phyloP scores from a whole-genome alignment of 345 rosid species.

The Lagerstroemia speciosa region DNA sequence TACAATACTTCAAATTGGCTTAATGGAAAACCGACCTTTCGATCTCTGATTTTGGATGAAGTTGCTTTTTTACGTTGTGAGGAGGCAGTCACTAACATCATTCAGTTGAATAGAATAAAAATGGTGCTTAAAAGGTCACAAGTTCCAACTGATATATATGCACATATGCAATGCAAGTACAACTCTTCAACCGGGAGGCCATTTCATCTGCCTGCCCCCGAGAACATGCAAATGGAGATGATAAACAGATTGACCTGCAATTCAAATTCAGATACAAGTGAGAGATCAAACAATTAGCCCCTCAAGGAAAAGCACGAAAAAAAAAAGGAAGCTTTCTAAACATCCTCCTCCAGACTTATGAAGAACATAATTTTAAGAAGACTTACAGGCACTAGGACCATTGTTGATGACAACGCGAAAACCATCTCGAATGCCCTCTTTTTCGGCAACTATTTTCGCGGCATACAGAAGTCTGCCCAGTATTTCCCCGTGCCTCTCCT shows the following conservation, averaged over 20 bases:
- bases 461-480: conserved; percentile 70
- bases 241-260: conserved; percentile 85
- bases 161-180: not conserved
- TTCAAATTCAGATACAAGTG: not conserved
- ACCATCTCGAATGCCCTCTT: conserved; percentile 78
- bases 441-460: conserved; percentile 82
- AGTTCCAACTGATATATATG: not conserved
- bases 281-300: not conserved
- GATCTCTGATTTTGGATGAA: no score
- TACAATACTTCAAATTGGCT: no score
- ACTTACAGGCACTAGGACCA: conserved; percentile 75
- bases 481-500: conserved; percentile 57
- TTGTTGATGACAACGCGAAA: conserved; percentile 92
- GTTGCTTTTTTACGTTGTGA: no score
- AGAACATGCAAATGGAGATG: conserved; percentile 86
- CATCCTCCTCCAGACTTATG: not conserved
- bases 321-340: not conserved
- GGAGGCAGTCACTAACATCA: no score
- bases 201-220: conserved; percentile 83
- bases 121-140: no score
- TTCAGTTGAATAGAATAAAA: no score
- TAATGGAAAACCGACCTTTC: no score
- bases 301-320: no score
- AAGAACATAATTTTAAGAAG: not conserved
- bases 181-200: conserved; percentile 75